These are phyloP conservation scores for Chloropicon primus DNA, from an alignment of 139 green algal genomes.

Conservation along the genomic window DNA sequence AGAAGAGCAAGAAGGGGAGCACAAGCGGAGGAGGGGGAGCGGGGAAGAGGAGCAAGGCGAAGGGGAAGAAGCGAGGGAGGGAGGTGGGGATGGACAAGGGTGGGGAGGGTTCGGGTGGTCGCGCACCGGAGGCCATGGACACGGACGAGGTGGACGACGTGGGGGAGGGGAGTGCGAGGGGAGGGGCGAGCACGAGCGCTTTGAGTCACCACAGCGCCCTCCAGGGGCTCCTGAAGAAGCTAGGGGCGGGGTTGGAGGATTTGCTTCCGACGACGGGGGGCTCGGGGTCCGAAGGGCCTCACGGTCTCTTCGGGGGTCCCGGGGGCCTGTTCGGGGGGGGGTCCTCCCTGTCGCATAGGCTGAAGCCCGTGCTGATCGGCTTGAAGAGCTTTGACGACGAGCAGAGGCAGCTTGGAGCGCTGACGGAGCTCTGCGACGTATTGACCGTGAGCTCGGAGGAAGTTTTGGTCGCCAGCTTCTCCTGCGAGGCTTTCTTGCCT, in stretches of 20 bases:
- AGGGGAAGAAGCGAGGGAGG: constrained; percentile 1
- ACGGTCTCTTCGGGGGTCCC: not conserved
- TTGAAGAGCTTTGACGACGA: constrained; percentile 66
- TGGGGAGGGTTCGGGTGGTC: not conserved
- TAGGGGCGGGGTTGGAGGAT: constrained; percentile 73
- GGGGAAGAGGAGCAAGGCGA: too few species aligned
- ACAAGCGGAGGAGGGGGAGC: too few species aligned
- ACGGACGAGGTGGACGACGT: not conserved
- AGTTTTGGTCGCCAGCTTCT: constrained; percentile 49
- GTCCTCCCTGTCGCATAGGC: not conserved
- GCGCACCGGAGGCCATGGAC: constrained; percentile 3
- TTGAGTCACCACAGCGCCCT: constrained; percentile 24
- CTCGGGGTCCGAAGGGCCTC: not conserved
- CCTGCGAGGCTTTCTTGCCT: constrained; percentile 69
- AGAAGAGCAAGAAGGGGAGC: too few species aligned
- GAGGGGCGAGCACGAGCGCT: not conserved
- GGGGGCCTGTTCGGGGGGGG: not conserved
- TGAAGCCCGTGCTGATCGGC: constrained; percentile 61
- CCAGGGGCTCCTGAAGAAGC: constrained; percentile 64
- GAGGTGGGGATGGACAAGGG: not conserved
- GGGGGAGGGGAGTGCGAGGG: not conserved
- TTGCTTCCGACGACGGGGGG: constrained; percentile 27
- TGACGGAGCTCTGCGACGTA: constrained; percentile 80
- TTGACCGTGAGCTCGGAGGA: constrained; percentile 84
- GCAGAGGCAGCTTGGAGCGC: constrained; percentile 48